Conservation (phyloP, 352 stramenopile genomes). For the Pythium biforme region DNA sequence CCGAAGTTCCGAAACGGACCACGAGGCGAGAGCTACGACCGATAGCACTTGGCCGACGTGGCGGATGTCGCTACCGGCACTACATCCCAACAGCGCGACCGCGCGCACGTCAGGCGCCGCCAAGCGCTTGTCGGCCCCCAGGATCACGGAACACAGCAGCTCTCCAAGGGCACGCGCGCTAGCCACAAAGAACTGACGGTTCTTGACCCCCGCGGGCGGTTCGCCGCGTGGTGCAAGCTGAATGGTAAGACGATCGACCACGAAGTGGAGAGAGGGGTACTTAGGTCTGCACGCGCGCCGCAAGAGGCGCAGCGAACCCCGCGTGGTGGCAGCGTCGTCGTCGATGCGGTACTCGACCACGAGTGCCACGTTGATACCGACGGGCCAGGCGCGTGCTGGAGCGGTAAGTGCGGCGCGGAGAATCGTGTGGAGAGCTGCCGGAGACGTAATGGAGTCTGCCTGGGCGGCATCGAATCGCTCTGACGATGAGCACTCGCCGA, state of each 20-base stretch:
- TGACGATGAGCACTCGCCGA: neutral
- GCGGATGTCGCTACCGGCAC: neutral
- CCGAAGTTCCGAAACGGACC: neutral
- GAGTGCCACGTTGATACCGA: neutral
- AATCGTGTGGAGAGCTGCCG: neutral
- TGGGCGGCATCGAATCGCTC: neutral
- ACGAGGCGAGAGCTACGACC: neutral
- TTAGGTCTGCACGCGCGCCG: no score
- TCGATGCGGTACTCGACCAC: neutral
- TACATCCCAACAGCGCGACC: neutral
- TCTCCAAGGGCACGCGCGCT: neutral
- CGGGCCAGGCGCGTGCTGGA: neutral
- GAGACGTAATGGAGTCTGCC: neutral
- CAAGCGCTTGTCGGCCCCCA: neutral
- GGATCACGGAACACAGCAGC: neutral
- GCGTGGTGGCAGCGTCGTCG: neutral
- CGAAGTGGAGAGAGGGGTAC: neutral
- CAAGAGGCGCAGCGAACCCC: neutral
- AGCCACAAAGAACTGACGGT: neutral
- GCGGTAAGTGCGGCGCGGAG: neutral
- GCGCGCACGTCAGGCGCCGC: neutral
- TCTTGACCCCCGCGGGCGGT: neutral
- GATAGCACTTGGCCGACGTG: neutral
- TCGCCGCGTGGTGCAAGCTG: neutral
- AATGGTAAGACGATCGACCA: neutral